Percentiles rank a stretch among this genome's conserved stretches.
These are phyloP conservation scores for Parastagonospora avenae DNA, from an alignment of 2,329 filamentous ascomycete species.

Conservation along the genomic window DNA sequence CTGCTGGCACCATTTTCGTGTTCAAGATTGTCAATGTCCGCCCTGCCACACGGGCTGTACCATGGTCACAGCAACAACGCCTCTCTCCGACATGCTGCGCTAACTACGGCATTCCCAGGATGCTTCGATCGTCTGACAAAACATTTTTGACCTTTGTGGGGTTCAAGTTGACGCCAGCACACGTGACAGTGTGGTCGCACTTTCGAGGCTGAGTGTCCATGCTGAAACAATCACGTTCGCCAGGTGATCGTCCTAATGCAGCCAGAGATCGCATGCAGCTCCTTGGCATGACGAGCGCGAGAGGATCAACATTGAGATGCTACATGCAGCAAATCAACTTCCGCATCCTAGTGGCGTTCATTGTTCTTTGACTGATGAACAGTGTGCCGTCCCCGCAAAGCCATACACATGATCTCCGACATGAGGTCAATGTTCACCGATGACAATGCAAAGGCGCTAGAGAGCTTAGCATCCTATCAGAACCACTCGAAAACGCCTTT, in stretches of 20 bases:
- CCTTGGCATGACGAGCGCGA: not conserved
- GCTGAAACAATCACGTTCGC: not conserved
- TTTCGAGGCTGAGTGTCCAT: not conserved
- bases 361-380: not conserved
- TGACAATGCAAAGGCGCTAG: not conserved
- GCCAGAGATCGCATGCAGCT: not conserved
- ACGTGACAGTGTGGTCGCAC: not conserved
- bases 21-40: constrained; percentile 8
- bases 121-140: constrained; percentile 1
- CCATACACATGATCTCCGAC: constrained; percentile 6
- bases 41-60: constrained; percentile 10
- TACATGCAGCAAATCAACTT: not conserved
- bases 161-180: not conserved
- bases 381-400: constrained; percentile 1
- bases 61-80: constrained; percentile 8
- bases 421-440: constrained; percentile 14
- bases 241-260: not conserved
- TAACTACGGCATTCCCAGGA: constrained; percentile 24
- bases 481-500: constrained; percentile 13
- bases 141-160: not conserved
- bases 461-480: constrained; percentile 18
- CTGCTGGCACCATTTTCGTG: constrained; percentile 13
- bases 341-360: not conserved
- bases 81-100: constrained; percentile 1
- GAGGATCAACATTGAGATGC: not conserved